Evolutionary conservation across 2,329 filamentous ascomycete genomes (phyloP), one percentile per base, ranked within the genome.

Genomic region (Magnaporthiopsis poae): DNA sequence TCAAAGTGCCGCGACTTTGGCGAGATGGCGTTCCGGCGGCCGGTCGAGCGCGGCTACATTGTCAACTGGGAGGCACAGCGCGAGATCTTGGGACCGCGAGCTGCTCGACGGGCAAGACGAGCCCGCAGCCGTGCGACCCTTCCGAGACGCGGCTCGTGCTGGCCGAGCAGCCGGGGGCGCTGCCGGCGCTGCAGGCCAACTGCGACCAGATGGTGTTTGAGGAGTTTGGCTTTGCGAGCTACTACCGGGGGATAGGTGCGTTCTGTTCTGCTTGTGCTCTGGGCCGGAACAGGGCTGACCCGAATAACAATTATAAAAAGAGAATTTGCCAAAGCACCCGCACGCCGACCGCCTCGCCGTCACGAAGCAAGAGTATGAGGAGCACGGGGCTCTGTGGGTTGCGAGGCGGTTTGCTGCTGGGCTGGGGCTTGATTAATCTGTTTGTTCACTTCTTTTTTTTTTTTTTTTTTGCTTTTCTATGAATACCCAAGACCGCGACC

Each of bases 121-220:
- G 83, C 35, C 36, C 52, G 13, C 79, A 87, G 71, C 84, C 81
- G 72, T 92, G 90, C 75, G 88, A 96, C 71, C 91, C 94, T 0
- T 80, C 84, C 65, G 88, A 94, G 66, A 95, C 92, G n/a, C 89
- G 92, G 63, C 79, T 99, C 67, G 79, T 99, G 4, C 83, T 98
- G 64, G 88, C 90, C 1, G 95, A 99, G 76, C 90, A 92, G 62
- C 89, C 92, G 4, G 96, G 96, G 77, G 88, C 89, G 4, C 83
- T 96, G 66, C 88, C 89, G 0, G 87, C 88, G 15, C 79, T 99
- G 69, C 92, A 97, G 77, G 86, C 88, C 59, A 95, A 97, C 75
- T 92, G 91, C 71, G 95, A 99, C 74, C 94, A 99, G 80, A 92
- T 99, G 74, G 86, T 98, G 1, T 98, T 99, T 80, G 95, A 99